A percentile compares a stretch with the other conserved stretches of the same genome.
These are phyloP conservation scores for Capsicum pubescens DNA, from an alignment of 257 asterid species.

Conservation along the genomic window DNA sequence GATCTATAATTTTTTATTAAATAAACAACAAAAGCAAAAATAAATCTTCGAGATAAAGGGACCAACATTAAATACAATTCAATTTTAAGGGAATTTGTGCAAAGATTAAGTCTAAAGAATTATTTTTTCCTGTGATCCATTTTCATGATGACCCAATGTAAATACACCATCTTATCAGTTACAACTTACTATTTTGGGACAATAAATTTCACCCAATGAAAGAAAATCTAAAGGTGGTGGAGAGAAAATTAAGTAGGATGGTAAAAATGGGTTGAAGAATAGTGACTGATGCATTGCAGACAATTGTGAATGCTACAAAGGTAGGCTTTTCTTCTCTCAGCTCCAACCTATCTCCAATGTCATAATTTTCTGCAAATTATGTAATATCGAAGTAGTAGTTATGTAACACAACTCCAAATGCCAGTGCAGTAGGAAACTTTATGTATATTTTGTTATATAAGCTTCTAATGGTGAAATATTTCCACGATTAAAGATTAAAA, in stretches of 20 bases:
- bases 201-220: no score
- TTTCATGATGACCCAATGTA: no score
- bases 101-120: no score
- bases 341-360: conserved; percentile 76
- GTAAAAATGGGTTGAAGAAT: conserved; percentile 76
- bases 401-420: background rate
- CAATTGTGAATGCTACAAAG: conserved; percentile 84
- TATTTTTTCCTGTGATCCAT: no score
- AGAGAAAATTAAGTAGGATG: background rate
- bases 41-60: no score
- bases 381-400: conserved; percentile 66
- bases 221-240: background rate
- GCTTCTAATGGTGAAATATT: background rate
- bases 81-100: no score
- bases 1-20: no score
- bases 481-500: no score
- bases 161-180: no score
- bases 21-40: no score
- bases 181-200: no score
- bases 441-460: background rate
- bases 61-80: no score
- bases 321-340: conserved; percentile 76
- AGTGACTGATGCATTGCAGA: conserved; percentile 40
- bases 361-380: conserved; percentile 85
- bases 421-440: background rate